These are phyloP conservation scores for Gigaspora rosea DNA, from an alignment of 192 early-diverging fungal species.

Conservation along the genomic window DNA sequence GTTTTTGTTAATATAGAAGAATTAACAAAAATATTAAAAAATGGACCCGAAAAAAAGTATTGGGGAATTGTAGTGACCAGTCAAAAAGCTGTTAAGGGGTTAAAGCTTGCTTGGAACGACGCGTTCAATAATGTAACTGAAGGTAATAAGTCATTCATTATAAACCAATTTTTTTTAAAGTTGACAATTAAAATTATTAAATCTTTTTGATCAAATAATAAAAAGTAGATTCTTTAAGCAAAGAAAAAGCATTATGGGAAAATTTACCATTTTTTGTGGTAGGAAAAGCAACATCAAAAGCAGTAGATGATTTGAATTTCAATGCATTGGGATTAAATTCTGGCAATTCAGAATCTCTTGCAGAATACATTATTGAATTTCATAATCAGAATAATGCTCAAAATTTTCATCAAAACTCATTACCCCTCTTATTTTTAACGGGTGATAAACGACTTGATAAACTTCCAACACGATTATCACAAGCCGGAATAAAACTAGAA, in stretches of 20 bases:
- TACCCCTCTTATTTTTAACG: conserved; percentile 44
- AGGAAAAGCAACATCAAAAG: conserved; percentile 45
- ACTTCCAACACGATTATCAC: conserved; percentile 36
- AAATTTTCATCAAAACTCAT: conserved; percentile 1
- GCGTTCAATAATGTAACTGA: conserved; percentile 10
- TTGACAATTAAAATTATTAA: too few species aligned
- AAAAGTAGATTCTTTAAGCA: background rate
- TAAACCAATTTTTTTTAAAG: background rate
- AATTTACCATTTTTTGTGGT: conserved; percentile 46
- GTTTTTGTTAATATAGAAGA: background rate
- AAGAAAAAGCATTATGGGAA: conserved; percentile 35
- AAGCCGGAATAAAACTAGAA: conserved; percentile 33
- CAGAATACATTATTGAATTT: conserved; percentile 36
- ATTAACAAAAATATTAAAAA: conserved; percentile 28
- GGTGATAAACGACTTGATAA: conserved; percentile 55
- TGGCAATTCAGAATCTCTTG: conserved; percentile 45
- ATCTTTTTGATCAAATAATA: too few species aligned
- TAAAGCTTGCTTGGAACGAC: conserved; percentile 30
- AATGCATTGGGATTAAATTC: conserved; percentile 23
- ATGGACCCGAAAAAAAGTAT: conserved; percentile 29
- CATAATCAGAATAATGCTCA: background rate
- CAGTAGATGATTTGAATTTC: conserved; percentile 26
- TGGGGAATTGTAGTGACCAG: conserved; percentile 44
- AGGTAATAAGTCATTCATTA: background rate
- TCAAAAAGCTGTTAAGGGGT: conserved; percentile 46